phyloP scores from a whole-genome alignment of 2,329 filamentous ascomycete genomes.

The Fonsecaea multimorphosa region DNA sequence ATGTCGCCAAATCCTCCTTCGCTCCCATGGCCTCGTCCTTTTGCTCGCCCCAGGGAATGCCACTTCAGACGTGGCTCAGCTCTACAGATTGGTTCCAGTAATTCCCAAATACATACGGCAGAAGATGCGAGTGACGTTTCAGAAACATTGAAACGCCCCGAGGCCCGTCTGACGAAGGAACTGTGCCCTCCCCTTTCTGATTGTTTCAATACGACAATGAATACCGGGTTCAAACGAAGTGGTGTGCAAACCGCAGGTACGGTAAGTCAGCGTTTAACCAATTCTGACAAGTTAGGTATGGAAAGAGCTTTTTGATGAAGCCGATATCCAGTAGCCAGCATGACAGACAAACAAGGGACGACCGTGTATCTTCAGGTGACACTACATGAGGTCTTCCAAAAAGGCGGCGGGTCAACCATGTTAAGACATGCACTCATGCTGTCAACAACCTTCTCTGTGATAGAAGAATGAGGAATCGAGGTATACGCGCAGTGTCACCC shows the following conservation, averaged over 20 bases:
- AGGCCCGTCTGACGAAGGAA: not conserved
- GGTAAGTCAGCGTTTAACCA: not conserved
- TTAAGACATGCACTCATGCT: not conserved
- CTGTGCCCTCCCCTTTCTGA: not conserved
- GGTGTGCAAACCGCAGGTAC: not conserved
- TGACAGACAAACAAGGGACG: not conserved
- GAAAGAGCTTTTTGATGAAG: not conserved
- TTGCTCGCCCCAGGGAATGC: not conserved
- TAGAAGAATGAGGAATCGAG: not conserved
- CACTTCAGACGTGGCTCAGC: not conserved
- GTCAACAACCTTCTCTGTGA: not conserved
- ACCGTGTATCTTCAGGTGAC: not conserved
- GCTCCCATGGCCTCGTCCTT: not conserved
- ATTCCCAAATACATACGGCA: not conserved
- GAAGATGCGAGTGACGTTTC: not conserved
- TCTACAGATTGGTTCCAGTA: not conserved
- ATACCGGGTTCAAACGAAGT: not conserved
- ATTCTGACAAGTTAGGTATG: not conserved
- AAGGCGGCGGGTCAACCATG: not conserved
- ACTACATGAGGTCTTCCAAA: not conserved
- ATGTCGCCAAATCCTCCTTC: constrained; percentile 4
- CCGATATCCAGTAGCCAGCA: not conserved
- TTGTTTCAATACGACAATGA: not conserved
- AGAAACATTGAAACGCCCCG: not conserved
- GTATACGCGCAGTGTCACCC: not conserved